Evolutionary conservation across 2,329 filamentous ascomycete species (phyloP).

Genomic region (Calonectria montana): DNA sequence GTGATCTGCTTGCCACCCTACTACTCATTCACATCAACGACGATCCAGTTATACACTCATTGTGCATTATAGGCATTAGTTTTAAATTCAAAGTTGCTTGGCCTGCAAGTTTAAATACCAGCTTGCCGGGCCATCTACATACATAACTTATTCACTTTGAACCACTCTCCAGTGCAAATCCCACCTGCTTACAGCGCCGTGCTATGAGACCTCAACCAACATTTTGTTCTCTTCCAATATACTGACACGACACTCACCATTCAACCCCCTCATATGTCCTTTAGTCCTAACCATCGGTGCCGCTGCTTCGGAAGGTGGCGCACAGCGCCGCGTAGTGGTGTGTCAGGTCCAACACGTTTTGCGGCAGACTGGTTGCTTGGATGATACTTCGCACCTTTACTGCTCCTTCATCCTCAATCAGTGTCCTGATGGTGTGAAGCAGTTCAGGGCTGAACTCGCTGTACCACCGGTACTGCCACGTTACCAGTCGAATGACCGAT

Average conservation of each 20-base stretch:
- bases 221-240: background rate
- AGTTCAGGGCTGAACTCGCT: conserved; percentile 97
- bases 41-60: background rate
- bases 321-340: conserved; percentile 97
- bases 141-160: conserved; percentile 12
- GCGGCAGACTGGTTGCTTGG: conserved; percentile 92
- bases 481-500: conserved; percentile 89
- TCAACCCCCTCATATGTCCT: background rate
- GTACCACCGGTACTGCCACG: conserved; percentile 99
- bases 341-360: conserved; percentile 92
- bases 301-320: conserved; percentile 93
- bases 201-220: conserved; percentile 3
- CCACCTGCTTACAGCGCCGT: background rate
- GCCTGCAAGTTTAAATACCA: conserved; percentile 8
- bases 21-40: background rate
- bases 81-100: conserved; percentile 20
- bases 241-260: background rate
- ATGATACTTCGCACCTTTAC: conserved; percentile 98
- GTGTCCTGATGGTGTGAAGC: conserved; percentile 85
- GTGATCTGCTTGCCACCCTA: background rate
- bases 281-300: conserved; percentile 77
- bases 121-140: conserved; percentile 17
- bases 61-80: conserved; percentile 14
- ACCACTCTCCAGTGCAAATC: background rate
- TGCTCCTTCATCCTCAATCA: conserved; percentile 97